These are phyloP conservation scores for Leavenworthia alabamica DNA, from an alignment of 345 rosid species.

Conservation along the genomic window DNA sequence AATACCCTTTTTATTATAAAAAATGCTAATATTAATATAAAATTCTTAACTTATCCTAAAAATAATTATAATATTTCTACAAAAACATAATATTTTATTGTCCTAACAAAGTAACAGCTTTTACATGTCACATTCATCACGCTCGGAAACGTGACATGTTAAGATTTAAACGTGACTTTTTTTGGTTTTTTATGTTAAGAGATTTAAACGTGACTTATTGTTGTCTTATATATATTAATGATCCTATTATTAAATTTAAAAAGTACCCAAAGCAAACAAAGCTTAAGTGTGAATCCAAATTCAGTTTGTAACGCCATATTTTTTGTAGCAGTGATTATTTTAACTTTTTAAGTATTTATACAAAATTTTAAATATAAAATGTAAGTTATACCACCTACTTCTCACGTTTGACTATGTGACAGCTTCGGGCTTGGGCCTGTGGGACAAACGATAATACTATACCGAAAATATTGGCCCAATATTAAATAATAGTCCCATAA, in stretches of 20 bases:
- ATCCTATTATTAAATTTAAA: not conserved
- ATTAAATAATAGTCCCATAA: not conserved
- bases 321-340: not conserved
- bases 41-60: not conserved
- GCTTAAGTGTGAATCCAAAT: too few relatives aligned
- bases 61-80: not conserved
- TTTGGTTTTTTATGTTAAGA: too few relatives aligned
- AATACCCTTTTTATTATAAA: not conserved
- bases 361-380: not conserved
- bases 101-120: too few relatives aligned
- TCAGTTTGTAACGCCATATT: too few relatives aligned
- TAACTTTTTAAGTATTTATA: not conserved
- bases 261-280: not conserved
- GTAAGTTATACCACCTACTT: conserved; percentile 8
- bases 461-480: not conserved
- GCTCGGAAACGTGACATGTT: too few relatives aligned
- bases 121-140: too few relatives aligned
- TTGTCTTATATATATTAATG: not conserved
- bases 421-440: not conserved
- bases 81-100: not conserved
- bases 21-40: not conserved
- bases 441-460: not conserved
- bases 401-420: conserved; percentile 1
- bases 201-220: conserved; percentile 1
- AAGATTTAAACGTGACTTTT: too few relatives aligned